A percentile compares a stretch with the other conserved stretches of the same genome.
phyloP scores from a whole-genome alignment of 2,329 filamentous ascomycete species.

The Ophiobolus disseminans region DNA sequence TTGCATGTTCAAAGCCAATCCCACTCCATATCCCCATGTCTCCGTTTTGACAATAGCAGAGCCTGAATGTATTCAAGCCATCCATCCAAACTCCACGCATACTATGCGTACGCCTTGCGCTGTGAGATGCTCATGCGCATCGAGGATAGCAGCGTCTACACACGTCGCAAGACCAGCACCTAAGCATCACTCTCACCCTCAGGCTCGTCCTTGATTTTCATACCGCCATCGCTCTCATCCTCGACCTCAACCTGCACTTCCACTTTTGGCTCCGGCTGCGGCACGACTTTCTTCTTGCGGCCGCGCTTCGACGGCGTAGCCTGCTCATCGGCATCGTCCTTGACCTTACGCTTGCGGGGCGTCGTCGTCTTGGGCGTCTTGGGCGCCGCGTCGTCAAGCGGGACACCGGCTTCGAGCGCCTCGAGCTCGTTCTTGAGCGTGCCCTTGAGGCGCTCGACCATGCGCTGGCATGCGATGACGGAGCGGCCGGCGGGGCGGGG shows the following conservation, averaged over 20 bases:
- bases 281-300: conserved; percentile 11
- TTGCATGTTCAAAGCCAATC: too few species aligned
- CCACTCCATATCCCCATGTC: too few species aligned
- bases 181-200: not conserved
- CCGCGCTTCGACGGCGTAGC: conserved; percentile 3
- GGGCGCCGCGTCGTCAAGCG: conserved; percentile 3
- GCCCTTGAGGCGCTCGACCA: conserved; percentile 27
- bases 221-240: not conserved
- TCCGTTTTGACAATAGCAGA: too few species aligned
- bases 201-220: conserved; percentile 2
- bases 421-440: conserved; percentile 24
- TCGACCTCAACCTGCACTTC: conserved; percentile 11
- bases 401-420: conserved; percentile 16
- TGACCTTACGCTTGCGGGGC: conserved; percentile 26
- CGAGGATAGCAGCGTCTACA: too few species aligned
- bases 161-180: not conserved
- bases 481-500: conserved; percentile 23
- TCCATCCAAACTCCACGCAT: too few species aligned
- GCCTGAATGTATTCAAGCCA: too few species aligned
- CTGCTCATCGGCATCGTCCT: conserved; percentile 10
- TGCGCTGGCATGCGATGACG: conserved; percentile 30
- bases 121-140: too few species aligned
- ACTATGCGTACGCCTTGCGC: too few species aligned
- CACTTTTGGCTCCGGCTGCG: conserved; percentile 8
- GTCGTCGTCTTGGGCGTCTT: conserved; percentile 9